Evolutionary conservation across 805 yeast species (phyloP).

Genomic region (Kuraishia hungarica): DNA sequence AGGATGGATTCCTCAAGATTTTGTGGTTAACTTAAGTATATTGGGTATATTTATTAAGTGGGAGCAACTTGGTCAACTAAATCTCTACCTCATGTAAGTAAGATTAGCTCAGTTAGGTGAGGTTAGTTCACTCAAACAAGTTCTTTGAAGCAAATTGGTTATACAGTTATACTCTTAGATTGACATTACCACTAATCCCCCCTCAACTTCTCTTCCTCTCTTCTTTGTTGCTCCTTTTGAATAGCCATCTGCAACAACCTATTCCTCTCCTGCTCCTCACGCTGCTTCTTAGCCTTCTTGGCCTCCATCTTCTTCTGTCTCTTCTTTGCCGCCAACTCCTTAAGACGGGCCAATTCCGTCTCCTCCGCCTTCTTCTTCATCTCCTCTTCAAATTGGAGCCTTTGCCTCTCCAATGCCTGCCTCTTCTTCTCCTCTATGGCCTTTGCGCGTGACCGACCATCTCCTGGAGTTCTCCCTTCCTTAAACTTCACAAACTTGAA

Average conservation of each 20-base stretch:
- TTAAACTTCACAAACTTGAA: slow-evolving; percentile 22
- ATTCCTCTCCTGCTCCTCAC: slow-evolving; percentile 12
- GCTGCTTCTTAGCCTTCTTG: slow-evolving; percentile 7
- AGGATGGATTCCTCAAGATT: background rate
- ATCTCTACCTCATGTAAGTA: too few relatives aligned
- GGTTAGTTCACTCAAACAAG: too few relatives aligned
- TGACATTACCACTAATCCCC: slow-evolving; percentile 8
- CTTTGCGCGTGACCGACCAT: slow-evolving; percentile 2
- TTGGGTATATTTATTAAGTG: too few relatives aligned
- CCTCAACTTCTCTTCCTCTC: slow-evolving; percentile 10
- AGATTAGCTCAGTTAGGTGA: too few relatives aligned
- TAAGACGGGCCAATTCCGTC: slow-evolving; percentile 21
- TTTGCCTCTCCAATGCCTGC: background rate
- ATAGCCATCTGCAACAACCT: slow-evolving; percentile 15
- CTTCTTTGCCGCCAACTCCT: slow-evolving; percentile 17
- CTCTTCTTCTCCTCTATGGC: slow-evolving; percentile 12
- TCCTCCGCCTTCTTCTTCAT: slow-evolving; percentile 9
- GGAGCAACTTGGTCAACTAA: too few relatives aligned
- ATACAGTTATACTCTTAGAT: too few relatives aligned
- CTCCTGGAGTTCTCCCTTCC: slow-evolving; percentile 9
- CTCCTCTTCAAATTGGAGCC: slow-evolving; percentile 4
- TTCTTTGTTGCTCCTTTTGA: slow-evolving; percentile 20
- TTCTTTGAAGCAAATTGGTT: too few relatives aligned
- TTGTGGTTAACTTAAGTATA: slow-evolving; percentile 7
- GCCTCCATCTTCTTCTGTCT: slow-evolving; percentile 12